Evolutionary conservation across 805 yeast species (phyloP), one percentile per base, ranked within the genome.

Genomic region (Candida nemodendra): DNA sequence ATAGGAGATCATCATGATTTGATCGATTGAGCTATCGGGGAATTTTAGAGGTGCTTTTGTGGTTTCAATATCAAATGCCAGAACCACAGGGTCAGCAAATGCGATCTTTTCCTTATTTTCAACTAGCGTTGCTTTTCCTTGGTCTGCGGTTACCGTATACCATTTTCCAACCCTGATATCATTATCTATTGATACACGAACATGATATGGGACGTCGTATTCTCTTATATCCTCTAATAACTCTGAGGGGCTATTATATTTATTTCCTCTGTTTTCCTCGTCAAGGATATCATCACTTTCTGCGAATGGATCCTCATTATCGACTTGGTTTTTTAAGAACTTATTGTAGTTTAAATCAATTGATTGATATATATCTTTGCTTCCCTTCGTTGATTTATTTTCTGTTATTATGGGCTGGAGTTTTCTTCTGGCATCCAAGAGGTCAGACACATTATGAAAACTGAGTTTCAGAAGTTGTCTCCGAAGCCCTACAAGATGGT

Each of bases 61-160:
- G 1, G 99, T 93, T 69, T 93, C 99, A 38, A 93, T 93, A 73
- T 93, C 99, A 58, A 87, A 93, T 0, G 99, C 99, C 55, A 93
- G 61, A 1, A 95, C 91, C 6, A 93, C 96, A 0, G 98, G 98
- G 59, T 93, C 99, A 3, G 99, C 96, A 64, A 95, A 95, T 26
- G 95, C 95, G 33, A 90, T 81, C 51, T 84, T 81, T 22, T 84
- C 88, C 13, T 72, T 68, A 42, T 81, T 76, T 53, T 82, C 89
- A 13, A 65, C 69, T 18, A 85, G 60, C 8, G 63, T 64, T 4
- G 79, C 65, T 11, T 70, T 68, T 0, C 81, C 81, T 30, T 79
- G 76, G 14, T 69, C 71, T 4, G 83, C 83, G 32, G 76, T 76
- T 2, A 90, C 91, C 18, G 76, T 74, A 59, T 91, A 93, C 99